phyloP scores from a whole-genome alignment of 2,329 filamentous ascomycete species.

The Fusarium sp. region DNA sequence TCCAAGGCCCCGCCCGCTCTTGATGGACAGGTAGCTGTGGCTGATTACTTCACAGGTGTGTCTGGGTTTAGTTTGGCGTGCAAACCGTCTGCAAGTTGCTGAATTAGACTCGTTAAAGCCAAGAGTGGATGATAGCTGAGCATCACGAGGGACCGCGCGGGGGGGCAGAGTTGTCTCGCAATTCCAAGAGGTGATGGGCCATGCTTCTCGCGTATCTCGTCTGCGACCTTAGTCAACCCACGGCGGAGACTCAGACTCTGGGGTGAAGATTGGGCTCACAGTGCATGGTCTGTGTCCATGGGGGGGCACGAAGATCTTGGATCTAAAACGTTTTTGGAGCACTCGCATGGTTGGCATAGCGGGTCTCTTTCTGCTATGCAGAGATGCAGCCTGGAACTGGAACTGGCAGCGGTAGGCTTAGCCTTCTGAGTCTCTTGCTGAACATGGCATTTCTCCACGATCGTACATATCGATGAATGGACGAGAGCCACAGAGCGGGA shows the following conservation, averaged over 20 bases:
- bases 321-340: slow-evolving; percentile 24
- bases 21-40: slow-evolving; percentile 28
- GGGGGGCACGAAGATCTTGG: slow-evolving; percentile 33
- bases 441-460: slow-evolving; percentile 28
- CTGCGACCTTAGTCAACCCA: slow-evolving; percentile 31
- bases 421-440: slow-evolving; percentile 8
- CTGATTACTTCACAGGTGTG: slow-evolving; percentile 38
- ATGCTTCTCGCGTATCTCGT: slow-evolving; percentile 46
- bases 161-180: slow-evolving; percentile 38
- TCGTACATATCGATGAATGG: slow-evolving; percentile 18
- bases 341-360: slow-evolving; percentile 33
- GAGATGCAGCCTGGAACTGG: slow-evolving; percentile 5
- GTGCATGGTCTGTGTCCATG: slow-evolving; percentile 35
- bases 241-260: slow-evolving; percentile 32
- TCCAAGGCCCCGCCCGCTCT: slow-evolving; percentile 20
- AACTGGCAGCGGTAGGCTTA: not conserved
- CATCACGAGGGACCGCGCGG: slow-evolving; percentile 41
- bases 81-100: slow-evolving; percentile 23
- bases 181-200: slow-evolving; percentile 20
- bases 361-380: slow-evolving; percentile 22
- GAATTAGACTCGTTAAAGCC: slow-evolving; percentile 8
- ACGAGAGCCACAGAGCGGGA: slow-evolving; percentile 39
- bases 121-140: slow-evolving; percentile 33
- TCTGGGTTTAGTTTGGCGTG: slow-evolving; percentile 3
- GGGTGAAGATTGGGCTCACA: slow-evolving; percentile 32